Percentiles rank a stretch among this genome's conserved stretches.
Conservation (phyloP, 495 filamentous ascomycete species). For the Cenococcum geophilum region DNA sequence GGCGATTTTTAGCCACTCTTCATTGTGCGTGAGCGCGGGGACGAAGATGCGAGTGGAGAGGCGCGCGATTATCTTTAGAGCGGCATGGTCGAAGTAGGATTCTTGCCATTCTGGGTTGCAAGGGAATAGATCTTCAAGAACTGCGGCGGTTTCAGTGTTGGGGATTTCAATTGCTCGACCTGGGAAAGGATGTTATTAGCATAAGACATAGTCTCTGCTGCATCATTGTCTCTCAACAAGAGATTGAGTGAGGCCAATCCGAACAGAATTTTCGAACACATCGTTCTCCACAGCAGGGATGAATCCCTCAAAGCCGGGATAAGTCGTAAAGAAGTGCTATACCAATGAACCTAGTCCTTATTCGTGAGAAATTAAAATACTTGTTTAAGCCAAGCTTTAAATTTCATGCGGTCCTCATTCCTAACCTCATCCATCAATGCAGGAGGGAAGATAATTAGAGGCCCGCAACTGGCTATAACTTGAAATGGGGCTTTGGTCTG, state of each 20-base stretch:
- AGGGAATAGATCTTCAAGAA: slow-evolving; percentile 1
- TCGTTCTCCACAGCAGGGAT: slow-evolving; percentile 39
- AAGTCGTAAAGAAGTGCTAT: slow-evolving; percentile 1
- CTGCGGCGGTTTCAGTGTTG: background rate
- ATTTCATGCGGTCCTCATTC: slow-evolving; percentile 37
- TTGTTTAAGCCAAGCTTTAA: slow-evolving; percentile 40
- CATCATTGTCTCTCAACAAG: slow-evolving; percentile 36
- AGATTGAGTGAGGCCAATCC: slow-evolving; percentile 45
- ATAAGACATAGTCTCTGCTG: slow-evolving; percentile 40
- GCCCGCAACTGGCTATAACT: slow-evolving; percentile 34
- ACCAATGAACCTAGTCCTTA: slow-evolving; percentile 3
- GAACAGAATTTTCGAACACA: slow-evolving; percentile 41
- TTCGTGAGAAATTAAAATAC: slow-evolving; percentile 32
- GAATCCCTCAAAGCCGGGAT: slow-evolving; percentile 46
- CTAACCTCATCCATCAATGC: slow-evolving; percentile 48
- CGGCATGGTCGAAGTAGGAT: slow-evolving; percentile 37
- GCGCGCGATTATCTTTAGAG: slow-evolving; percentile 49
- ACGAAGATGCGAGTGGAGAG: slow-evolving; percentile 55
- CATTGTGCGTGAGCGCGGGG: slow-evolving; percentile 44
- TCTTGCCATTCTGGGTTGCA: slow-evolving; percentile 24
- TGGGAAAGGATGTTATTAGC: slow-evolving; percentile 41
- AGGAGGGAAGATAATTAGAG: slow-evolving; percentile 45
- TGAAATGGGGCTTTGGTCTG: slow-evolving; percentile 36
- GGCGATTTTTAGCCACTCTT: slow-evolving; percentile 52
- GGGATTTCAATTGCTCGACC: slow-evolving; percentile 39